These are phyloP conservation scores for Crithidia fasciculata DNA, from an alignment of 208 protist genomes.

Conservation along the genomic window DNA sequence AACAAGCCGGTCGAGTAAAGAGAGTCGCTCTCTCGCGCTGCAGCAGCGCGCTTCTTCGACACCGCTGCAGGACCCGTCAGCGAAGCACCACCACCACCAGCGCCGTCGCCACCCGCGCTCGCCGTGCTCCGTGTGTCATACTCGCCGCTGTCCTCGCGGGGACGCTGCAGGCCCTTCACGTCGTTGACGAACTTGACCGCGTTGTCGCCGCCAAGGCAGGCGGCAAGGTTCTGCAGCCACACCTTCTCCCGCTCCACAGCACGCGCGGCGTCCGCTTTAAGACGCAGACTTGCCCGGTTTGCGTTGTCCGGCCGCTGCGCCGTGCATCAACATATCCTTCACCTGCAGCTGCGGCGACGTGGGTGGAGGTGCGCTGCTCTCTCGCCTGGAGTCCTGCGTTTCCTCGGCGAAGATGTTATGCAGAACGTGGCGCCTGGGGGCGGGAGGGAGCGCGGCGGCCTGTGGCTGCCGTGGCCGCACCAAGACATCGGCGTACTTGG, in stretches of 20 bases:
- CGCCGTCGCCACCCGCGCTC: neutral
- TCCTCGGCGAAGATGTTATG: constrained; percentile 6
- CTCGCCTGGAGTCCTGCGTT: no score
- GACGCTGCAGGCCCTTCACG: constrained; percentile 32
- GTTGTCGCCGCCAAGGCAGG: constrained; percentile 23
- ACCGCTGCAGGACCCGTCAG: neutral
- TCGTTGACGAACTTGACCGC: constrained; percentile 26
- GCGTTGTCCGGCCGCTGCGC: neutral
- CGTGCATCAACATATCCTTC: neutral
- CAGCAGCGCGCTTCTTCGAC: neutral
- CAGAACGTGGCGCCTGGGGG: neutral
- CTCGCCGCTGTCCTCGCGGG: constrained; percentile 10
- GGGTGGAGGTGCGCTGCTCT: no score
- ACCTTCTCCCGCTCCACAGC: constrained; percentile 12
- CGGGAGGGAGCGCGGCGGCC: constrained; percentile 4
- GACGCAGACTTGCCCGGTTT: constrained; percentile 24
- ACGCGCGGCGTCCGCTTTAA: constrained; percentile 19
- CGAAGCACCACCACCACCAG: neutral
- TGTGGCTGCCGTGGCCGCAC: constrained; percentile 17
- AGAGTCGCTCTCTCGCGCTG: neutral
- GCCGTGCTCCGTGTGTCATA: neutral
- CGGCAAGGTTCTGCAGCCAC: constrained; percentile 25
- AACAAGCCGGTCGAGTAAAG: constrained; percentile 13
- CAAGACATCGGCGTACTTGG: constrained; percentile 24
- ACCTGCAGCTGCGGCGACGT: neutral